Evolutionary conservation across 1,284 basidiomycete genomes (phyloP).

Genomic region (Leccinum ponderosum): DNA sequence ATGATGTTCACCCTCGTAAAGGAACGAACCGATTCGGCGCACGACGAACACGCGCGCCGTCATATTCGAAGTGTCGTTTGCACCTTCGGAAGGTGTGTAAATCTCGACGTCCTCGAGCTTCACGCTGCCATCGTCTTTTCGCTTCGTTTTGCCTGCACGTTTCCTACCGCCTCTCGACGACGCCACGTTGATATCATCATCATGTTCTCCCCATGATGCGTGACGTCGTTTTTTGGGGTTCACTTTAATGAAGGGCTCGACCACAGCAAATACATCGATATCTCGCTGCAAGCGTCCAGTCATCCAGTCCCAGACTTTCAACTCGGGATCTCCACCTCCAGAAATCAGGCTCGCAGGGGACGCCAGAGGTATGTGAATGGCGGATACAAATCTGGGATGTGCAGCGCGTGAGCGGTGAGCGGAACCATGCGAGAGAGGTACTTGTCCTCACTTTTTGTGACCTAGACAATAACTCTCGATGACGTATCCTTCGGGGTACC

Average conservation of each 20-base stretch:
- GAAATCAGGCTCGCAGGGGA: constrained; percentile 62
- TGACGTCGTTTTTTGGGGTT: constrained; percentile 39
- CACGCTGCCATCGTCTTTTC: constrained; percentile 11
- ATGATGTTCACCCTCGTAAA: constrained; percentile 34
- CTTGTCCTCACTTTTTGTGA: constrained; percentile 66
- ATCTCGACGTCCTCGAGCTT: constrained; percentile 9
- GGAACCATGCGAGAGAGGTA: not conserved
- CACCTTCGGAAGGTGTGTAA: not conserved
- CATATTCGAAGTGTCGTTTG: constrained; percentile 30
- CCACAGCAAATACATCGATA: constrained; percentile 53
- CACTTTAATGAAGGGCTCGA: constrained; percentile 66
- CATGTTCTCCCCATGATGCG: constrained; percentile 38
- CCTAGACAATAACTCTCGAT: constrained; percentile 88
- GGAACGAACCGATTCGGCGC: constrained; percentile 23
- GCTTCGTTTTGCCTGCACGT: constrained; percentile 27
- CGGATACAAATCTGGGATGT: constrained; percentile 73
- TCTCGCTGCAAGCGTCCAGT: constrained; percentile 53
- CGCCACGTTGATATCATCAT: constrained; percentile 34
- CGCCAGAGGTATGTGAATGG: constrained; percentile 66
- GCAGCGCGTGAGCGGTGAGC: constrained; percentile 2
- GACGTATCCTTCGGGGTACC: constrained; percentile 81
- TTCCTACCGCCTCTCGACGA: constrained; percentile 26
- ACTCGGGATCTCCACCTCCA: constrained; percentile 80
- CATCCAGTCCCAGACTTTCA: constrained; percentile 85
- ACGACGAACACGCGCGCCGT: constrained; percentile 46